phyloP scores from a whole-genome alignment of 345 rosid genomes.

The Bruguiera parviflora region DNA sequence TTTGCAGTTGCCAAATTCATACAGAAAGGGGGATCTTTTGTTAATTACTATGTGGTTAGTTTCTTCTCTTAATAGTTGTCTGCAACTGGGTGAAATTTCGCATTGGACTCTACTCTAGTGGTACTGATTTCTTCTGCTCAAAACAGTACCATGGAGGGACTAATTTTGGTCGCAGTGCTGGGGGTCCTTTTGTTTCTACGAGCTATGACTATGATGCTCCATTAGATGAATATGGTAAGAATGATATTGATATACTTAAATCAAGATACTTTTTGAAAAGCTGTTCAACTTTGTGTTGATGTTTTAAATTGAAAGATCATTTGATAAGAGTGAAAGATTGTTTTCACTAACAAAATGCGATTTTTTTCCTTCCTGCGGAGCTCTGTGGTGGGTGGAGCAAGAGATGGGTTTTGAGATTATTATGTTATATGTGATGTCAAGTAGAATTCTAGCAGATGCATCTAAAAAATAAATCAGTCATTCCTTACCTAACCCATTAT shows the following conservation, averaged over 20 bases:
- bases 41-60: slow-evolving; percentile 92
- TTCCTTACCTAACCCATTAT: too few species aligned
- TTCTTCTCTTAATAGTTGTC: background rate
- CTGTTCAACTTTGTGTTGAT: background rate
- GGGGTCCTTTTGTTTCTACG: slow-evolving; percentile 95
- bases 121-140: slow-evolving; percentile 13
- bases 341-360: background rate
- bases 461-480: background rate
- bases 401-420: background rate
- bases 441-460: background rate
- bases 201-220: slow-evolving; percentile 99
- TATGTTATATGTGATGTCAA: background rate
- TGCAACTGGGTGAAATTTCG: background rate
- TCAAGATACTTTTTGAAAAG: background rate
- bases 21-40: slow-evolving; percentile 95
- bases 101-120: background rate
- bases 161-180: slow-evolving; percentile 96
- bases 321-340: background rate
- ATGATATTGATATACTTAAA: background rate
- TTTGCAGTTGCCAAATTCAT: slow-evolving; percentile 91
- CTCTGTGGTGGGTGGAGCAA: too few species aligned
- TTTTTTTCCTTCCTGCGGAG: background rate
- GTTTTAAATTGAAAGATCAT: background rate
- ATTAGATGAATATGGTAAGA: slow-evolving; percentile 90
- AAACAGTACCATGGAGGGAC: slow-evolving; percentile 98